A percentile compares a stretch with the other conserved stretches of the same genome.
phyloP scores from a whole-genome alignment of 2,329 filamentous ascomycete species.

The Dactylellina drechsleri region DNA sequence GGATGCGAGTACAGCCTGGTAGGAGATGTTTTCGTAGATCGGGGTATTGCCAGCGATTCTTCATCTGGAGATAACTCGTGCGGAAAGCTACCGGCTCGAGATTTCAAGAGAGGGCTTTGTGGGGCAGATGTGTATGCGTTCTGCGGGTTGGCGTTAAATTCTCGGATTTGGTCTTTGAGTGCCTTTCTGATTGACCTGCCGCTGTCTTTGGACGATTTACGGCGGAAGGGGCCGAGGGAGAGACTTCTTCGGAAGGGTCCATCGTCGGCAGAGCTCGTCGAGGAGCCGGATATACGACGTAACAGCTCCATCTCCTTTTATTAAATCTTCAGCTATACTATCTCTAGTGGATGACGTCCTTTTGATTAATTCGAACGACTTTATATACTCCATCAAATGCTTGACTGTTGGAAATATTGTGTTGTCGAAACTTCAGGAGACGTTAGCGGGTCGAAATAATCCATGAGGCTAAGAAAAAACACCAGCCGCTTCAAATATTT shows the following conservation, averaged over 20 bases:
- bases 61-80: constrained; percentile 8
- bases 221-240: constrained; percentile 36
- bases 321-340: neutral
- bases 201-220: constrained; percentile 48
- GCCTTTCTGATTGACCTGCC: constrained; percentile 25
- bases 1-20: constrained; percentile 34
- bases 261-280: constrained; percentile 37
- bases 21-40: constrained; percentile 11
- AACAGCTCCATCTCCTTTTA: constrained; percentile 33
- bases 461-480: neutral
- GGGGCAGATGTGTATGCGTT: constrained; percentile 42
- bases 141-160: constrained; percentile 30
- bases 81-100: constrained; percentile 18
- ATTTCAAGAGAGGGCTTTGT: constrained; percentile 33
- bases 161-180: constrained; percentile 36
- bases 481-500: no score
- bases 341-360: no score
- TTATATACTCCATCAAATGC: no score
- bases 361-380: no score
- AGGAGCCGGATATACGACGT: constrained; percentile 51
- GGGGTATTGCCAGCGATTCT: constrained; percentile 21
- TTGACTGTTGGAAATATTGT: constrained; percentile 10
- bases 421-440: constrained; percentile 24
- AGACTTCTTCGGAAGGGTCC: constrained; percentile 27
- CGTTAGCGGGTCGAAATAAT: constrained; percentile 7